phyloP scores from a whole-genome alignment of 164 flowering plant species.

The Berberis vulgaris region DNA sequence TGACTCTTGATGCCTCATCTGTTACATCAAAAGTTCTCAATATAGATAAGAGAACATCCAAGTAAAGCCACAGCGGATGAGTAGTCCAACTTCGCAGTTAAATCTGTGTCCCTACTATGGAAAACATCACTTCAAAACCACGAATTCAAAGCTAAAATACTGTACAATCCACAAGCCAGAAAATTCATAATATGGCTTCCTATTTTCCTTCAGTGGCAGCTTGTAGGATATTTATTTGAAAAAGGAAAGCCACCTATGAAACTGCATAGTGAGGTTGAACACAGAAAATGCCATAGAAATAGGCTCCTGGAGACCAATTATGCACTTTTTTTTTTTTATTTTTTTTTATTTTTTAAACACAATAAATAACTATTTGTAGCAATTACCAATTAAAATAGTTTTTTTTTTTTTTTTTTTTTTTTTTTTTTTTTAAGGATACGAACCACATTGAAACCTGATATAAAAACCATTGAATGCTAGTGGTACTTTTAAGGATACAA shows the following conservation, averaged over 20 bases:
- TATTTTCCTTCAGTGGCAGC: constrained; percentile 51
- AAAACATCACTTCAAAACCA: constrained; percentile 93
- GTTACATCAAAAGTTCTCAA: constrained; percentile 55
- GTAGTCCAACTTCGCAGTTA: constrained; percentile 71
- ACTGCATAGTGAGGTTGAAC: constrained; percentile 73
- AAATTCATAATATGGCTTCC: constrained; percentile 65
- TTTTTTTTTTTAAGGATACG: too few species aligned
- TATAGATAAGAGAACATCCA: constrained; percentile 54
- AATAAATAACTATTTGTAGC: too few species aligned
- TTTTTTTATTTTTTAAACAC: too few species aligned
- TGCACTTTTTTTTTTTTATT: too few species aligned
- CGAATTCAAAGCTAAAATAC: constrained; percentile 69
- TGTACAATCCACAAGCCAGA: constrained; percentile 80
- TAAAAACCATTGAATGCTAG: too few species aligned
- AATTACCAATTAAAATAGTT: too few species aligned
- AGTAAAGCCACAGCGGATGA: constrained; percentile 76
- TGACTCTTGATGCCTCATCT: constrained; percentile 75
- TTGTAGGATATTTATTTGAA: constrained; percentile 71
- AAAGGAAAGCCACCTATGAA: constrained; percentile 92
- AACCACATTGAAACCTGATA: too few species aligned
- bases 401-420: too few species aligned
- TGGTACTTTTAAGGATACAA: too few species aligned
- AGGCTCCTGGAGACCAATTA: constrained; percentile 65
- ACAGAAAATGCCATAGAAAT: constrained; percentile 78
- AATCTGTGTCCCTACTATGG: constrained; percentile 81